phyloP scores from a whole-genome alignment of 1,284 basidiomycete species.

The Leccinum discolor region DNA sequence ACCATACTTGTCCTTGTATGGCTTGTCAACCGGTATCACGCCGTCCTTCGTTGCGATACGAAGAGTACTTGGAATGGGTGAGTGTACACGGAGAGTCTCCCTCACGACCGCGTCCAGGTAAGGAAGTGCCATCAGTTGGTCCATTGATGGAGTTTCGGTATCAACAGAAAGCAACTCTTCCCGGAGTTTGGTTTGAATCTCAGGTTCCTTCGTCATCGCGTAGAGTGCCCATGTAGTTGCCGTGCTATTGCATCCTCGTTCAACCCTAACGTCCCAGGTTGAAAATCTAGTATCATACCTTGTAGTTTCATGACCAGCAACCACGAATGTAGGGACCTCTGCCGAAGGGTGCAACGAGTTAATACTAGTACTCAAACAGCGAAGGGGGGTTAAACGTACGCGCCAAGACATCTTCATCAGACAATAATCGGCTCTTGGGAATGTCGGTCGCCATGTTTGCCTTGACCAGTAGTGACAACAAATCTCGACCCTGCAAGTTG shows the following conservation, averaged over 20 bases:
- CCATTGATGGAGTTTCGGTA: not conserved
- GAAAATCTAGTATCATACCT: not conserved
- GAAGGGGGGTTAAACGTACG: not conserved
- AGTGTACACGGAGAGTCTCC: constrained; percentile 1
- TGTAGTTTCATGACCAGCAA: constrained; percentile 76
- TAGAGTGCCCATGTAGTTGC: constrained; percentile 58
- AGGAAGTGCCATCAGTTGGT: not conserved
- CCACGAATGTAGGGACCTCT: constrained; percentile 40
- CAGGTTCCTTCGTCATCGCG: not conserved
- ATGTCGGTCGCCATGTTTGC: constrained; percentile 4
- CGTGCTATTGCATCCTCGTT: constrained; percentile 35
- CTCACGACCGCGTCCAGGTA: constrained; percentile 4
- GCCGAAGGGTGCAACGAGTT: not conserved
- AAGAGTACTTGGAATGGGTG: not conserved
- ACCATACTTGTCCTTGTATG: not conserved
- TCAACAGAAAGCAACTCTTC: not conserved
- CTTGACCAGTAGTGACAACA: not conserved
- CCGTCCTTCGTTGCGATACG: constrained; percentile 1
- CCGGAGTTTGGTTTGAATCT: not conserved
- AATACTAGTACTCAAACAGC: not conserved
- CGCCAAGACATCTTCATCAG: not conserved
- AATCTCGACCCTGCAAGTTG: not conserved
- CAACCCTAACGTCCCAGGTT: not conserved
- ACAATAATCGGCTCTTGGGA: not conserved
- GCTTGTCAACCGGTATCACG: not conserved